These are phyloP conservation scores for Phanerochaete sordida DNA, from an alignment of 768 basidiomycete species.

Conservation along the genomic window DNA sequence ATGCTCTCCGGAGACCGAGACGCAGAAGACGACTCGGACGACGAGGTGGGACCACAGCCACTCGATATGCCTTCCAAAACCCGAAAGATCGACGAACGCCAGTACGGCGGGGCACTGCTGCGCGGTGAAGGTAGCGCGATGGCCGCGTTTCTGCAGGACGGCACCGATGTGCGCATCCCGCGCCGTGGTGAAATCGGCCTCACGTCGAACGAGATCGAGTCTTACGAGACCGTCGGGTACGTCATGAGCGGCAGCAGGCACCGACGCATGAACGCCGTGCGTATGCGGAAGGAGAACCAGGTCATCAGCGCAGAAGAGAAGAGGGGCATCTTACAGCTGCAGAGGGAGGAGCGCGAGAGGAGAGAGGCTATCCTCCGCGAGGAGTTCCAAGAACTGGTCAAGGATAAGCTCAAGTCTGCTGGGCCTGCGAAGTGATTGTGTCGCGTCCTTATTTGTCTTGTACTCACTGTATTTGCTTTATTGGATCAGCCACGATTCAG, in stretches of 20 bases:
- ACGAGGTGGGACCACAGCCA: conserved; percentile 83
- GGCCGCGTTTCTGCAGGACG: conserved; percentile 92
- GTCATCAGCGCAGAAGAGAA: conserved; percentile 99
- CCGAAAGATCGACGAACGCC: conserved; percentile 69
- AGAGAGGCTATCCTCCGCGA: conserved; percentile 86
- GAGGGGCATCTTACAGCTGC: conserved; percentile 89
- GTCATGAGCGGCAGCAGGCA: conserved; percentile 98
- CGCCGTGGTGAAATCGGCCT: conserved; percentile 98
- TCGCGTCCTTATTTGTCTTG: not conserved
- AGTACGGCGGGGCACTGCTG: conserved; percentile 86
- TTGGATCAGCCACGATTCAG: not conserved
- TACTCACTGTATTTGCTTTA: not conserved
- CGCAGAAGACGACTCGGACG: conserved; percentile 41
- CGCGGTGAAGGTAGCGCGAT: conserved; percentile 97
- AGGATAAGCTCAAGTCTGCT: conserved; percentile 59
- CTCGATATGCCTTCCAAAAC: conserved; percentile 37
- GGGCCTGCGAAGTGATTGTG: conserved; percentile 5
- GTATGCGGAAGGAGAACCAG: conserved; percentile 99
- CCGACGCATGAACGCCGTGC: conserved; percentile 96
- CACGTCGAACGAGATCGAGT: conserved; percentile 80
- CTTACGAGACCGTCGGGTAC: conserved; percentile 87
- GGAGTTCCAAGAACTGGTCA: conserved; percentile 83
- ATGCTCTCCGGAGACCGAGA: conserved; percentile 9
- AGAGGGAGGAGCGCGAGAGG: conserved; percentile 90
- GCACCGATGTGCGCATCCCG: conserved; percentile 82